phyloP scores from a whole-genome alignment of 371 early-diverging fungal genomes.

The Apophysomyces trapeziformis region DNA sequence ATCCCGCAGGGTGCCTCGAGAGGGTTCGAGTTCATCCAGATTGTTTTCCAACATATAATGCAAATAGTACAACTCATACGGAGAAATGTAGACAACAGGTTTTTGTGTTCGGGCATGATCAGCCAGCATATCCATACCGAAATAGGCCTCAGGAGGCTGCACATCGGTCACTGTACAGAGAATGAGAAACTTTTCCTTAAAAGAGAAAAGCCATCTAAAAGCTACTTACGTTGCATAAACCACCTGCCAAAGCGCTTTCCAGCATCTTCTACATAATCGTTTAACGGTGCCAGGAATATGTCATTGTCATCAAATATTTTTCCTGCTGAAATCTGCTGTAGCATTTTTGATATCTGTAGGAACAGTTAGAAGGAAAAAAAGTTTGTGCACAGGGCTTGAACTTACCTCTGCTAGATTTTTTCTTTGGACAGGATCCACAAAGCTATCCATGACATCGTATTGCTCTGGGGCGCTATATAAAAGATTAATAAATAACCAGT shows the following conservation, averaged over 20 bases:
- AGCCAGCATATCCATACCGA: slow-evolving; percentile 87
- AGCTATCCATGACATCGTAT: slow-evolving; percentile 91
- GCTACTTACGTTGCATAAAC: slow-evolving; percentile 65
- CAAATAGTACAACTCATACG: slow-evolving; percentile 87
- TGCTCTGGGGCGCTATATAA: slow-evolving; percentile 87
- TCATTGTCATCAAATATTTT: slow-evolving; percentile 72
- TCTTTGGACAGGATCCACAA: slow-evolving; percentile 85
- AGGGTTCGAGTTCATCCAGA: slow-evolving; percentile 62
- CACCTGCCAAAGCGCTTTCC: slow-evolving; percentile 78
- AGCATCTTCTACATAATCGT: slow-evolving; percentile 79
- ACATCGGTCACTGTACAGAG: slow-evolving; percentile 72
- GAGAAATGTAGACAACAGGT: slow-evolving; percentile 88
- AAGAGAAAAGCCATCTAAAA: background rate
- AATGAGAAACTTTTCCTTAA: background rate
- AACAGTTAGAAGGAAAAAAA: too few species aligned
- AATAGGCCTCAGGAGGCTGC: slow-evolving; percentile 84
- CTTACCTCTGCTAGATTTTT: slow-evolving; percentile 91
- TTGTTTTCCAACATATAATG: slow-evolving; percentile 83
- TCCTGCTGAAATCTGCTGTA: slow-evolving; percentile 90
- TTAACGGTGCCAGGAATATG: slow-evolving; percentile 76
- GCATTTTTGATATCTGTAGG: slow-evolving; percentile 81
- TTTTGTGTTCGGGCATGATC: slow-evolving; percentile 86
- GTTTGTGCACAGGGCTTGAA: background rate
- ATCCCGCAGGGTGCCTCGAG: slow-evolving; percentile 76
- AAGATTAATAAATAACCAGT: slow-evolving; percentile 1